phyloP scores from a whole-genome alignment of 495 filamentous ascomycete genomes.

The Collariella sp. region DNA sequence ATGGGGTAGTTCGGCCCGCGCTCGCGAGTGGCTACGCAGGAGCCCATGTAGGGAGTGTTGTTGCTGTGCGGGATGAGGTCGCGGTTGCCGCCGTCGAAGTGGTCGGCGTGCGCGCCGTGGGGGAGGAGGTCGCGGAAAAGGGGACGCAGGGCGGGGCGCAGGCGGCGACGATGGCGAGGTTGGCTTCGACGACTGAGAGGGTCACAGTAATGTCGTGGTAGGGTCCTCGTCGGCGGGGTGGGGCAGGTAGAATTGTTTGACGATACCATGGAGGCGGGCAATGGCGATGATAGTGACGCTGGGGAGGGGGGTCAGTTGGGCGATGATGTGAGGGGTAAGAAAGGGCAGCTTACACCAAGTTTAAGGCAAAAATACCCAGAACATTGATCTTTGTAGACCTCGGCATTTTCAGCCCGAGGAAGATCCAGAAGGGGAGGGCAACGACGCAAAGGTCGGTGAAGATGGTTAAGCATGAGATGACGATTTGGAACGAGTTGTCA shows the following conservation, averaged over 20 bases:
- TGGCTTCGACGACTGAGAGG: constrained; percentile 43
- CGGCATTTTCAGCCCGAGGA: constrained; percentile 38
- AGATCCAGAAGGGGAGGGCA: constrained; percentile 37
- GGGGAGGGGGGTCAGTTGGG: not conserved
- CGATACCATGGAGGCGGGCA: constrained; percentile 21
- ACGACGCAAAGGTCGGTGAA: constrained; percentile 40
- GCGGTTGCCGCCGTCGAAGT: constrained; percentile 1
- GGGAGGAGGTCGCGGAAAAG: constrained; percentile 20
- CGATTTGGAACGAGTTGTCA: constrained; percentile 33
- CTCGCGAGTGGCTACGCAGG: no score
- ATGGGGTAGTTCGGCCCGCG: no score
- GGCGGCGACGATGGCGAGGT: constrained; percentile 42
- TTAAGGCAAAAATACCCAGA: constrained; percentile 37
- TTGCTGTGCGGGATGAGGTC: not conserved
- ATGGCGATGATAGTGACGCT: constrained; percentile 43
- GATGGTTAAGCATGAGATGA: constrained; percentile 36
- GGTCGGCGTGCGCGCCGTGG: not conserved
- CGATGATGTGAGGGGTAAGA: not conserved
- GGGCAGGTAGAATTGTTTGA: constrained; percentile 8
- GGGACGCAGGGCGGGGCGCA: constrained; percentile 33
- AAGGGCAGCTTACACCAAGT: constrained; percentile 31
- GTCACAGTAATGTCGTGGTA: constrained; percentile 33
- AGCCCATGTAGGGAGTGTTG: constrained; percentile 1
- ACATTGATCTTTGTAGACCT: constrained; percentile 36
- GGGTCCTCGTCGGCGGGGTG: constrained; percentile 17